Percentiles rank a stretch among this genome's conserved stretches.
These are phyloP conservation scores for Neurospora sp. DNA, from an alignment of 495 filamentous ascomycete genomes.

Conservation along the genomic window DNA sequence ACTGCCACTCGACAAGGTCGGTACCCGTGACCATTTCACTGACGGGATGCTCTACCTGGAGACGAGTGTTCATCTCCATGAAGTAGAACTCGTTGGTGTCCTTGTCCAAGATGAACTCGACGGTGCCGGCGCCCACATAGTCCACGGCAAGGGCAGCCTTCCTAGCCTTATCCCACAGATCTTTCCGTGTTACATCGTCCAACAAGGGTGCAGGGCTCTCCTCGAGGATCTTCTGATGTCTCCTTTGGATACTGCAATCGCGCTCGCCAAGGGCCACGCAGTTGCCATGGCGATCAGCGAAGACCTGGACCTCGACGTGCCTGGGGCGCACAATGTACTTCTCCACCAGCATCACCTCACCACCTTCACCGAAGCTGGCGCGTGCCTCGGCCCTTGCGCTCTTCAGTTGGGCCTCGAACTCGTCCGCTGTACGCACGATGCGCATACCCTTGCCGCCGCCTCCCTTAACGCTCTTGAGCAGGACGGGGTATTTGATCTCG, in stretches of 20 bases:
- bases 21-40: constrained; percentile 95
- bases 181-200: constrained; percentile 64
- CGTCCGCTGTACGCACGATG: constrained; percentile 64
- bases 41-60: constrained; percentile 96
- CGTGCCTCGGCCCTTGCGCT: constrained; percentile 84
- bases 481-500: constrained; percentile 81
- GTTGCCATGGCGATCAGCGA: constrained; percentile 83
- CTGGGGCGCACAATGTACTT: constrained; percentile 91
- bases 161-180: constrained; percentile 89
- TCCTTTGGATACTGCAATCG: constrained; percentile 77
- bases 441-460: constrained; percentile 99
- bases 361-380: constrained; percentile 81
- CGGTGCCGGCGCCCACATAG: constrained; percentile 92
- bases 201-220: constrained; percentile 90
- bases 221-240: constrained; percentile 96
- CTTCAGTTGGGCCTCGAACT: constrained; percentile 71
- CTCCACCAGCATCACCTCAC: constrained; percentile 89
- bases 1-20: constrained; percentile 94
- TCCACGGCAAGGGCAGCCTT: constrained; percentile 83
- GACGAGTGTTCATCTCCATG: constrained; percentile 98
- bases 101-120: constrained; percentile 98
- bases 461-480: constrained; percentile 94
- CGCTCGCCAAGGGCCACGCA: constrained; percentile 76
- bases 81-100: constrained; percentile 92
- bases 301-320: constrained; percentile 96